A percentile compares a stretch with the other conserved stretches of the same genome.
Conservation (phyloP, 2,329 filamentous ascomycete species). For the Verticillium nonalfalfae region DNA sequence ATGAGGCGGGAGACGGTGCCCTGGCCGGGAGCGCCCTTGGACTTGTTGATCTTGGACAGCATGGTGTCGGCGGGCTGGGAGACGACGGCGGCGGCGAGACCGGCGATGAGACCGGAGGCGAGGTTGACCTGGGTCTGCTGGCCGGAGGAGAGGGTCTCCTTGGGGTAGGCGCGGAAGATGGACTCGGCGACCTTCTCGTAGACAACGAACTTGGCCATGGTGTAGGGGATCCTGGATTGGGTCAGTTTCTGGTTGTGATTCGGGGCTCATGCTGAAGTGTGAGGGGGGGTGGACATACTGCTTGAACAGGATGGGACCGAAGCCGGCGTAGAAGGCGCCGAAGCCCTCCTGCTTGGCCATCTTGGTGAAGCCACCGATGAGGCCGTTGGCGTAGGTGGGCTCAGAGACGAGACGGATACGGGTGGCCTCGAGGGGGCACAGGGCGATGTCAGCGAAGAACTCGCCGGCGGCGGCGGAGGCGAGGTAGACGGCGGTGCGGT, state of each 20-base stretch:
- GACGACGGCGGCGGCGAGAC: constrained; percentile 82
- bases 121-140: constrained; percentile 78
- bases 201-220: constrained; percentile 92
- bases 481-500: constrained; percentile 77
- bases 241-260: constrained; percentile 1
- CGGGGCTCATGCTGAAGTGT: not conserved
- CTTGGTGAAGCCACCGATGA: constrained; percentile 74
- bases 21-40: constrained; percentile 79
- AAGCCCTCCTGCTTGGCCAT: constrained; percentile 78
- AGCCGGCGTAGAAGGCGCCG: constrained; percentile 84
- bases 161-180: constrained; percentile 64
- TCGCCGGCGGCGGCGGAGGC: constrained; percentile 60
- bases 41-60: constrained; percentile 96
- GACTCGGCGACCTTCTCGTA: constrained; percentile 82
- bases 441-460: constrained; percentile 71
- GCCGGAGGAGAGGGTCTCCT: constrained; percentile 59
- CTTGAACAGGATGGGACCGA: constrained; percentile 81
- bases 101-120: constrained; percentile 41
- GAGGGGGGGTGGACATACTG: constrained; percentile 44
- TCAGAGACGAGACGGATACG: constrained; percentile 90
- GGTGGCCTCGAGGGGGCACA: constrained; percentile 88
- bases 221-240: constrained; percentile 69
- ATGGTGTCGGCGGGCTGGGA: constrained; percentile 91
- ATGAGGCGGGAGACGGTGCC: constrained; percentile 72
- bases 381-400: constrained; percentile 76